A percentile compares a stretch with the other conserved stretches of the same genome.
Evolutionary conservation across 805 yeast species (phyloP).

Genomic region (Myxozyma udenii): DNA sequence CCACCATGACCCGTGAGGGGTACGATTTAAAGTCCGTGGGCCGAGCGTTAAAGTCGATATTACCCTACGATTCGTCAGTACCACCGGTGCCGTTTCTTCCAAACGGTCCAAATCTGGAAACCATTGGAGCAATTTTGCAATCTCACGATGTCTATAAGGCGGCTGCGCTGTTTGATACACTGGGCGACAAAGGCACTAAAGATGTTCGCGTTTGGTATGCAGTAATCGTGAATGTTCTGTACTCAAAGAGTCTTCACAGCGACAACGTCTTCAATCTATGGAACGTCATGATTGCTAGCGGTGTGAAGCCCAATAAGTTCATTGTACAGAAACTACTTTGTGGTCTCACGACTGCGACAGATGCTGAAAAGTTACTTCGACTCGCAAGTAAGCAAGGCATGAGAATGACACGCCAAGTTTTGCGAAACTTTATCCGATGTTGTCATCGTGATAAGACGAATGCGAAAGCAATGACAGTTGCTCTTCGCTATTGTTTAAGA

Average conservation of each 20-base stretch:
- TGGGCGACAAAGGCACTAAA: not conserved
- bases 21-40: constrained; percentile 7
- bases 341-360: constrained; percentile 1
- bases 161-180: constrained; percentile 5
- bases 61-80: constrained; percentile 3
- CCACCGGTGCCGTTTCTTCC: constrained; percentile 8
- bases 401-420: not conserved
- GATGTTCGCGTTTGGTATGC: constrained; percentile 20
- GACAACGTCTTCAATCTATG: constrained; percentile 9
- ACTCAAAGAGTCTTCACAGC: not conserved
- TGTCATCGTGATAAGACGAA: constrained; percentile 18
- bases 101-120: constrained; percentile 1
- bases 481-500: not conserved
- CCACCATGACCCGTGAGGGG: constrained; percentile 11
- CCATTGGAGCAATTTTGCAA: constrained; percentile 1
- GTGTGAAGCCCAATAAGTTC: constrained; percentile 6
- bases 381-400: not conserved
- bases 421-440: constrained; percentile 11
- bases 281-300: constrained; percentile 4
- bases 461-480: constrained; percentile 17
- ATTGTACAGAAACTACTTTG: constrained; percentile 10
- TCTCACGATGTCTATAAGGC: constrained; percentile 9
- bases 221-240: constrained; percentile 3
- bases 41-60: constrained; percentile 1
- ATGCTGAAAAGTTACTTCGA: constrained; percentile 6